Base-by-base conservation (phyloP, 345 rosid species). In the Murraya koenigii region DNA sequence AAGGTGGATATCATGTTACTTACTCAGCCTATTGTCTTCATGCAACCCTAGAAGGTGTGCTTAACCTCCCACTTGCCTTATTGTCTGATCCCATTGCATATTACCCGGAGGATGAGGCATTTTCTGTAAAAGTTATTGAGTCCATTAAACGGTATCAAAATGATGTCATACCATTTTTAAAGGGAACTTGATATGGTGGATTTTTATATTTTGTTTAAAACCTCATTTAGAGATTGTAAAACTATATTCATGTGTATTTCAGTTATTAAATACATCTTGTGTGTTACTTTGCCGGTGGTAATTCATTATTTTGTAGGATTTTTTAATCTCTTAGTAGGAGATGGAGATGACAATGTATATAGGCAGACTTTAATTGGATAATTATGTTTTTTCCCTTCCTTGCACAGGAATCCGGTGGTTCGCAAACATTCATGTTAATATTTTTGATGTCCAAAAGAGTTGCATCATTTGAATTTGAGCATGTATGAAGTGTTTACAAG, bases 1-100 rank as follows among this genome's bases (percentile, higher is more conserved):
- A 90, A 90, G 98, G 99, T 2, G 98, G 97, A 61, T 93, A 95
- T 83, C 94, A 92, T 63, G 83, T 93, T 33, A 92, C 98, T 32
- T 93, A 92, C 85, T 90, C 98, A 32, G 97, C 99, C 15, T 95
- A 90, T 75, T 95, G 98, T 76, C 89, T 95, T 66, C 99, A 95
- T 25, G 96, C 98, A 35, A 85, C 88, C 60, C 89, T 93, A 26
- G 98, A 93, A 87, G 99, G 99, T 32, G 88, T 90, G 74, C 93
- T 95, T 22, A 68, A 86, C 83, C 89, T 91, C 76, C 90, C 85
- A 6, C 72, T 36, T 44, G 84, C 90, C 56, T 72, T 86, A 28
- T 82, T 92, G 68, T 38, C 85, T 39, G 98, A 95, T 82, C 93
- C 89, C 1, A 75, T 93, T 22, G 92, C 90, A 30, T 86, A 79